Base-by-base conservation (phyloP, 129 eudicot genomes). In the Flaveria brownii region DNA sequence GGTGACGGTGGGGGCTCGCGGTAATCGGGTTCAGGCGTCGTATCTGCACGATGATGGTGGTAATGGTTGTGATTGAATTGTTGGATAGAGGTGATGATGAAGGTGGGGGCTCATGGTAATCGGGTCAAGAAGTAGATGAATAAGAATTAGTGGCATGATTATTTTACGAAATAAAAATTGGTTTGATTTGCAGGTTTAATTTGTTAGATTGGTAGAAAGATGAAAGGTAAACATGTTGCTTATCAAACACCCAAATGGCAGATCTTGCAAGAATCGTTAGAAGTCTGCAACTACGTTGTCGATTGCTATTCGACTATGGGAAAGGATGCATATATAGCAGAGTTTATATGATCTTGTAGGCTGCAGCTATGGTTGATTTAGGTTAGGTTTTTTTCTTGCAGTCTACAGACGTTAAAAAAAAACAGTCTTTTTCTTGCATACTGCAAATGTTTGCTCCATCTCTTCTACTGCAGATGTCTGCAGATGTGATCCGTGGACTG, bases 1-100 rank as follows among this genome's bases (percentile, higher is more conserved):
- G 33, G 8, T 69, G 52, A 10, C 73, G 63, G 20, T 49, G 7
- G 20, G 70, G 68, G 25, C 26, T 5, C 74, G 67, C 8, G 52
- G 69, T 6, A 85, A 47, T 70, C 72, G 82, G 6, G 81, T 84
- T 16, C 86, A 69, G 49, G 86, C 73, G 7, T 46, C 82, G 50
- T 72, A 75, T 75, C 14, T 46, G 22, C 71, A 75, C 15, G 79
- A 63, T 73, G 83, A 65, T 14, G 76, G 18, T 56, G 76, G 23
- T 30, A 0, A 20, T 20, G 22, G 22, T 20, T 20, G 22, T 20
- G 33, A 16, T 45, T 66, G 18, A 2, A 54, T 13, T 25, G 39
- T 42, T 73, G 30, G 56, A 42, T 15, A 59, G 15, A 70, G 76
- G 9, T 65, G 52, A 67, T 60, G 73, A 14, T 4, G 30, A 20